phyloP scores from a whole-genome alignment of 129 eudicot genomes.

The Saussurea involucrata region DNA sequence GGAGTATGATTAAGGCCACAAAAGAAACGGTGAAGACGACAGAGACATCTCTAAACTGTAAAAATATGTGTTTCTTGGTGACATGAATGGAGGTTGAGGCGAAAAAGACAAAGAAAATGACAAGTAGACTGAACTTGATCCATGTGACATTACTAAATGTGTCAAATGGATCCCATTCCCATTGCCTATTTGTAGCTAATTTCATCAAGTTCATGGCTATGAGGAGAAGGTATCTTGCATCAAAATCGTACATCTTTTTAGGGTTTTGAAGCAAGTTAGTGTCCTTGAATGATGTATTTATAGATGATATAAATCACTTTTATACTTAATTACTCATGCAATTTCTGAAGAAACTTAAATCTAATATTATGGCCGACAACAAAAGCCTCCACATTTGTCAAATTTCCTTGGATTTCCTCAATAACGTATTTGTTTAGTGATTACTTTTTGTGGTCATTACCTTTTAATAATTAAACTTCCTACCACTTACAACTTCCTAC shows the following conservation, averaged over 20 bases:
- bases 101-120: slow-evolving; percentile 11
- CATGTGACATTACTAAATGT: slow-evolving; percentile 18
- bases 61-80: not conserved
- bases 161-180: slow-evolving; percentile 50
- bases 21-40: slow-evolving; percentile 4
- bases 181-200: slow-evolving; percentile 23
- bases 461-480: not conserved
- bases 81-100: slow-evolving; percentile 23
- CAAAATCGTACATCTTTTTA: slow-evolving; percentile 25
- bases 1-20: slow-evolving; percentile 27
- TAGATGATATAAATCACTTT: not conserved
- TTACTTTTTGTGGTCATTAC: slow-evolving; percentile 1
- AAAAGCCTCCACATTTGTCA: not conserved
- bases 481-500: not conserved
- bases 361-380: slow-evolving; percentile 21
- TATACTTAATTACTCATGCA: not conserved
- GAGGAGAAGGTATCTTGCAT: slow-evolving; percentile 29
- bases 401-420: not conserved
- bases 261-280: not conserved
- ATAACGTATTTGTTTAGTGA: not conserved
- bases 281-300: slow-evolving; percentile 7
- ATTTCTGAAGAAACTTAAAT: slow-evolving; percentile 5
- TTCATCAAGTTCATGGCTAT: slow-evolving; percentile 29
- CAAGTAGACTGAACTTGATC: slow-evolving; percentile 24
- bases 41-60: slow-evolving; percentile 22